Percentiles rank a stretch among this genome's conserved stretches.
Conservation (phyloP, 495 filamentous ascomycete genomes). For the Hypoxylon lienhwacheense region DNA sequence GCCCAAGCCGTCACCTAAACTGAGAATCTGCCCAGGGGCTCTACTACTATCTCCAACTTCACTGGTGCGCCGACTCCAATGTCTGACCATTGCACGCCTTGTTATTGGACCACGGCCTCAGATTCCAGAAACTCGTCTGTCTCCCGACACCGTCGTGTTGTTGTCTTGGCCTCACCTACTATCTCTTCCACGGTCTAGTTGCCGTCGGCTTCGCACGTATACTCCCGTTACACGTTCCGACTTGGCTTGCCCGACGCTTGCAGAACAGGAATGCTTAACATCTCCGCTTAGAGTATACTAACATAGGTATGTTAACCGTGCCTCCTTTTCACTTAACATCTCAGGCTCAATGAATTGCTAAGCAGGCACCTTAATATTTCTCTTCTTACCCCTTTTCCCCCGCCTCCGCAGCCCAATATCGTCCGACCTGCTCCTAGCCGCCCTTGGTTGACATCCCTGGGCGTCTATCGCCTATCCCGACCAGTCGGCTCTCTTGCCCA, state of each 20-base stretch:
- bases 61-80: constrained; percentile 20
- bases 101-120: constrained; percentile 24
- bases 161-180: too few species aligned
- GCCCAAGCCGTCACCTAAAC: constrained; percentile 18
- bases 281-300: constrained; percentile 1
- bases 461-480: constrained; percentile 38
- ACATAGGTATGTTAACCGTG: background rate
- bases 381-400: constrained; percentile 13
- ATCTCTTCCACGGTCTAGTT: too few species aligned
- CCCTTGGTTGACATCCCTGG: constrained; percentile 23
- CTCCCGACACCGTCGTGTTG: constrained; percentile 28
- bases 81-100: constrained; percentile 20
- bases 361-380: background rate
- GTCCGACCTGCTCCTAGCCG: constrained; percentile 22
- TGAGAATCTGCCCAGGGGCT: constrained; percentile 13
- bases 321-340: constrained; percentile 7
- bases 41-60: constrained; percentile 16
- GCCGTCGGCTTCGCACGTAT: constrained; percentile 20
- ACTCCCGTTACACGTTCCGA: constrained; percentile 23
- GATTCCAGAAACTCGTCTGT: constrained; percentile 19
- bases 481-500: constrained; percentile 34
- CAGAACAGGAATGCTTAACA: too few species aligned
- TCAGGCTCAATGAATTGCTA: constrained; percentile 25
- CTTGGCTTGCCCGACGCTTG: constrained; percentile 23
- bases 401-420: constrained; percentile 20